These are phyloP conservation scores for Macrophomina pseudophaseolina DNA, from an alignment of 2,329 filamentous ascomycete species.

Conservation along the genomic window DNA sequence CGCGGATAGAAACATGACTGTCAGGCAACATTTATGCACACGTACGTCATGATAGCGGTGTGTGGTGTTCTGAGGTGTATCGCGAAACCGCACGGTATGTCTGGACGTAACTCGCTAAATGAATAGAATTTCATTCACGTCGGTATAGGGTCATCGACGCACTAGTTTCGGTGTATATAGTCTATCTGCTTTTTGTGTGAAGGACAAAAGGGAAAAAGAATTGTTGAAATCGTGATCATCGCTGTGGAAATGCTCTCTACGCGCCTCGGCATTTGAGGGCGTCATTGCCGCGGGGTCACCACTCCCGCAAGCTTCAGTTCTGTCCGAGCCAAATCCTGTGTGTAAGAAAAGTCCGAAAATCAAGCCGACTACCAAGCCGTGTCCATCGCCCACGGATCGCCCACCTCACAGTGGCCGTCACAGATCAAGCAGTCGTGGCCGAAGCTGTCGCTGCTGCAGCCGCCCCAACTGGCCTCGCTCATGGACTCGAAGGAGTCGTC, in stretches of 20 bases:
- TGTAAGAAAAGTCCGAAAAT: not conserved
- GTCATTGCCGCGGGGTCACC: slow-evolving; percentile 6
- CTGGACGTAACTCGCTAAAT: not conserved
- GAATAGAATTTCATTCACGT: slow-evolving; percentile 21
- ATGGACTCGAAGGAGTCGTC: slow-evolving; percentile 21
- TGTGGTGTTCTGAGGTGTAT: not conserved
- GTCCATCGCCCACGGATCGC: slow-evolving; percentile 21
- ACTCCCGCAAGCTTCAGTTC: slow-evolving; percentile 6
- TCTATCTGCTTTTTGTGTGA: slow-evolving; percentile 22
- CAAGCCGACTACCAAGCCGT: slow-evolving; percentile 5
- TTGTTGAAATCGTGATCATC: slow-evolving; percentile 20
- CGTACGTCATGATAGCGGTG: not conserved
- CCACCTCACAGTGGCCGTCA: slow-evolving; percentile 18
- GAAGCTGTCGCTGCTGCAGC: slow-evolving; percentile 19
- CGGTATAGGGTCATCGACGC: slow-evolving; percentile 14
- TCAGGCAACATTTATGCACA: not conserved
- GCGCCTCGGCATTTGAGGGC: slow-evolving; percentile 9
- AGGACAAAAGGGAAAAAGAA: not conserved
- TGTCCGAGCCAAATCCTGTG: slow-evolving; percentile 18
- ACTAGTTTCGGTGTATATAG: slow-evolving; percentile 12
- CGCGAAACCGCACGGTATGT: not conserved
- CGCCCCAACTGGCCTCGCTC: slow-evolving; percentile 21
- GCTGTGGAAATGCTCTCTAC: slow-evolving; percentile 23
- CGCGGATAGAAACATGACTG: not conserved
- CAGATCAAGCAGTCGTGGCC: slow-evolving; percentile 23